Evolutionary conservation across 176 grass and related monocot genomes (phyloP).

Genomic region (Urochloa ruziziensis): DNA sequence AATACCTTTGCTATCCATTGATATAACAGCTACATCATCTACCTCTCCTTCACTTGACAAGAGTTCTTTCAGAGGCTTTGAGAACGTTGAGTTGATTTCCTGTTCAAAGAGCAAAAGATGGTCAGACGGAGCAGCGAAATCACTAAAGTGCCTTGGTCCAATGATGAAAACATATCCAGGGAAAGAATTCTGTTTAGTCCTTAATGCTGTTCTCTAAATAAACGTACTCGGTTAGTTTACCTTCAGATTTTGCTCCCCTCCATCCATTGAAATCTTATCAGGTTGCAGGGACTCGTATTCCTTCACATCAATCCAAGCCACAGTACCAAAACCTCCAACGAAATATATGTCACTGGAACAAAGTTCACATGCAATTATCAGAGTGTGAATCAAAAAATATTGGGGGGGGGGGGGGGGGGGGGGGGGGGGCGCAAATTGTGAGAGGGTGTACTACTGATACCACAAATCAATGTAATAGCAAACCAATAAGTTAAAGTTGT

Average conservation of each 20-base stretch:
- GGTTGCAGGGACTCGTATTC: conserved; percentile 61
- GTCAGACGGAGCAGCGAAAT: not conserved
- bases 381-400: not conserved
- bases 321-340: conserved; percentile 91
- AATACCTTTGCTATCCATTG: conserved; percentile 80
- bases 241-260: conserved; percentile 76
- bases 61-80: conserved; percentile 73
- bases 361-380: not conserved
- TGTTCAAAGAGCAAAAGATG: conserved; percentile 17
- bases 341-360: conserved; percentile 78
- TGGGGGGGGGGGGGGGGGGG: too few relatives aligned
- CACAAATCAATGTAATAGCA: not conserved
- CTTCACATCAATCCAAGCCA: conserved; percentile 80
- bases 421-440: not conserved
- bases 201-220: not conserved
- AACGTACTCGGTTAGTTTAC: conserved; percentile 21
- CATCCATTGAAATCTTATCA: conserved; percentile 78
- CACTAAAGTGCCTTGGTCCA: not conserved
- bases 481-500: not conserved
- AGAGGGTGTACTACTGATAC: not conserved
- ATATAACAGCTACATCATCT: conserved; percentile 90
- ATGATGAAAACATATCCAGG: not conserved
- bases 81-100: conserved; percentile 81
- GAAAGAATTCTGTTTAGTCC: not conserved
- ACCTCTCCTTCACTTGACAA: conserved; percentile 69